A percentile compares a stretch with the other conserved stretches of the same genome.
phyloP scores from a whole-genome alignment of 2,329 filamentous ascomycete genomes.

The Grosmannia serpens region DNA sequence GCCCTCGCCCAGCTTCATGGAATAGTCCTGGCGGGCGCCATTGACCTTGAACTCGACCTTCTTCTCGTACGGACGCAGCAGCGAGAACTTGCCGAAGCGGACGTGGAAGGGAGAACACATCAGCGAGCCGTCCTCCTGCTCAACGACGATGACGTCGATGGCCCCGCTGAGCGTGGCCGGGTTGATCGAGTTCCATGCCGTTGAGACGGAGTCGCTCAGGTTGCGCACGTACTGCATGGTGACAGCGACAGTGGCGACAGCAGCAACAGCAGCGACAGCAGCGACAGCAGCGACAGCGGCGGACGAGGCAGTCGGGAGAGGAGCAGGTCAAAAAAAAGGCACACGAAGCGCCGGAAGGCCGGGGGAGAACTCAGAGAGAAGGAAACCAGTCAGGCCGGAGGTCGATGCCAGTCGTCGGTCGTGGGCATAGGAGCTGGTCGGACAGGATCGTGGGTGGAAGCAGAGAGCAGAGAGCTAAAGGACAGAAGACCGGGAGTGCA shows the following conservation, averaged over 20 bases:
- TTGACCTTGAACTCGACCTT: constrained; percentile 99
- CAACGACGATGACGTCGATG: constrained; percentile 97
- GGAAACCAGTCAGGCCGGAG: neutral
- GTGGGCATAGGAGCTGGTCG: neutral
- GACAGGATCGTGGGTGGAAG: neutral
- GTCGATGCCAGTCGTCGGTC: too few relatives aligned
- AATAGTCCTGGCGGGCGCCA: constrained; percentile 78
- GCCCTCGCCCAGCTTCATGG: constrained; percentile 96
- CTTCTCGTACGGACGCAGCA: constrained; percentile 90
- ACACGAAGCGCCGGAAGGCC: neutral
- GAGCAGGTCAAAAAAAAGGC: neutral
- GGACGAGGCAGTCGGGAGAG: neutral
- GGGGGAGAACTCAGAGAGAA: neutral
- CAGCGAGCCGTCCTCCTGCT: constrained; percentile 82
- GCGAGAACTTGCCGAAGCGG: constrained; percentile 95
- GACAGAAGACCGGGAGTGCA: too few relatives aligned
- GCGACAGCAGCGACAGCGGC: neutral
- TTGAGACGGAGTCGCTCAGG: constrained; percentile 88
- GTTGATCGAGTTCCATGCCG: constrained; percentile 99
- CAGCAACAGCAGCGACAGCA: too few relatives aligned
- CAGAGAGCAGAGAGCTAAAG: neutral
- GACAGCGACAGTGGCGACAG: neutral
- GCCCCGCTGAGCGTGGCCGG: constrained; percentile 92
- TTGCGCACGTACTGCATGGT: constrained; percentile 97
- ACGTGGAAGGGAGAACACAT: constrained; percentile 97